phyloP scores from a whole-genome alignment of 768 basidiomycete genomes.

The Leccinum incarnatum region DNA sequence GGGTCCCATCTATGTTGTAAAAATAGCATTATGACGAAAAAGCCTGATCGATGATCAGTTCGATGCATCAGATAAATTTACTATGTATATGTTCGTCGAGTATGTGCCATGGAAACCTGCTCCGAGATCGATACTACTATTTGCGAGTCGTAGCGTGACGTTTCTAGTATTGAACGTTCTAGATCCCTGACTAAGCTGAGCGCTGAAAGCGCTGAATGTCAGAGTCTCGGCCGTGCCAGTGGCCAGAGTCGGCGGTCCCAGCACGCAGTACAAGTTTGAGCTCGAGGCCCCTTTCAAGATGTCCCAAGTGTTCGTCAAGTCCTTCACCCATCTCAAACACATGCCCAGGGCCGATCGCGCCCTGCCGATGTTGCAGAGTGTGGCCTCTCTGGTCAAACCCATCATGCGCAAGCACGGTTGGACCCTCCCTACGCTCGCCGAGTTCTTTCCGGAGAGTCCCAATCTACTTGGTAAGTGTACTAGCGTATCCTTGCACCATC shows the following conservation, averaged over 20 bases:
- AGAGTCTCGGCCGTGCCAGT: no score
- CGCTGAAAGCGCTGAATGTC: no score
- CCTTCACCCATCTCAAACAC: slow-evolving; percentile 70
- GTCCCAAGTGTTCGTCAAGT: slow-evolving; percentile 58
- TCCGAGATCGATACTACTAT: neutral
- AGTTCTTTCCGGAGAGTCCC: slow-evolving; percentile 80
- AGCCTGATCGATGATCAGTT: neutral
- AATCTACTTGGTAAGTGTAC: slow-evolving; percentile 63
- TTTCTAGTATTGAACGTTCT: no score
- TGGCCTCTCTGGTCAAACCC: slow-evolving; percentile 83
- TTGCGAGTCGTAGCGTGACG: no score
- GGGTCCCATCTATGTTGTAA: neutral
- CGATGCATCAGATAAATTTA: neutral
- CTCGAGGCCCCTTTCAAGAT: slow-evolving; percentile 29
- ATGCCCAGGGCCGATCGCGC: slow-evolving; percentile 67
- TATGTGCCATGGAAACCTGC: neutral
- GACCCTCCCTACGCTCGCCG: slow-evolving; percentile 75
- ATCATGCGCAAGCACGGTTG: slow-evolving; percentile 88
- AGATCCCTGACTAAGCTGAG: slow-evolving; percentile 13
- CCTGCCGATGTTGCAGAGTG: slow-evolving; percentile 60
- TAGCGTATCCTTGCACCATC: neutral
- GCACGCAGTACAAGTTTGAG: neutral
- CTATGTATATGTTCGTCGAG: neutral
- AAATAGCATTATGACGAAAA: neutral
- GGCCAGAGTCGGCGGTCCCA: neutral